Percentiles rank a stretch among this genome's conserved stretches.
These are phyloP conservation scores for Uronychia binucleata DNA, from an alignment of 73 alveolate genomes.

Conservation along the genomic window DNA sequence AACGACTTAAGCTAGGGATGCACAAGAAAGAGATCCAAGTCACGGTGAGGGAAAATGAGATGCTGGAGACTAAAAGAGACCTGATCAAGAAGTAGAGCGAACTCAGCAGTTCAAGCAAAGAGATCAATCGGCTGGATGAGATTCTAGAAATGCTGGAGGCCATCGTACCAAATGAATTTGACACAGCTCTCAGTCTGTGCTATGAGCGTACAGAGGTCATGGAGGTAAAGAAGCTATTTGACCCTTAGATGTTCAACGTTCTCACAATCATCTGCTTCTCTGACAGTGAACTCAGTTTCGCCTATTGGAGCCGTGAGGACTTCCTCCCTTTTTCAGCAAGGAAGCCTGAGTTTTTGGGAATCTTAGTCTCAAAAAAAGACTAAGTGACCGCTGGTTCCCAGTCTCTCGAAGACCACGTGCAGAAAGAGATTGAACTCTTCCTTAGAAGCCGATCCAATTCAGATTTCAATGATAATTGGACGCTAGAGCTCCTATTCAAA, in stretches of 20 bases:
- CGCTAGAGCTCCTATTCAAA: constrained; percentile 14
- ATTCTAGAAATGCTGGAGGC: constrained; percentile 28
- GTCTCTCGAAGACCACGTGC: not conserved
- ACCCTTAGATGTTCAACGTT: constrained; percentile 15
- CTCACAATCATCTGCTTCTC: not conserved
- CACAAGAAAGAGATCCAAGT: constrained; percentile 1
- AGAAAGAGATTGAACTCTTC: constrained; percentile 9
- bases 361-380: constrained; percentile 13
- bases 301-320: constrained; percentile 29
- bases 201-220: not conserved
- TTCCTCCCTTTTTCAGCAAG: constrained; percentile 1
- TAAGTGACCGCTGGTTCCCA: constrained; percentile 1
- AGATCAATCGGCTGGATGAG: constrained; percentile 21
- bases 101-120: constrained; percentile 15
- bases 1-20: constrained; percentile 13
- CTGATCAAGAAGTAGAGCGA: constrained; percentile 11
- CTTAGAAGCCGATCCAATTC: not conserved
- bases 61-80: constrained; percentile 7
- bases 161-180: constrained; percentile 19
- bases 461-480: constrained; percentile 22
- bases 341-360: not conserved
- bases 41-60: constrained; percentile 24
- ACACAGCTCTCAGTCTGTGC: not conserved
- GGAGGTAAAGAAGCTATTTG: constrained; percentile 9
- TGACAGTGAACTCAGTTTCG: constrained; percentile 14